Evolutionary conservation across 2,329 filamentous ascomycete species (phyloP), one percentile per base, ranked within the genome.

Genomic region (Trichoderma sp.): DNA sequence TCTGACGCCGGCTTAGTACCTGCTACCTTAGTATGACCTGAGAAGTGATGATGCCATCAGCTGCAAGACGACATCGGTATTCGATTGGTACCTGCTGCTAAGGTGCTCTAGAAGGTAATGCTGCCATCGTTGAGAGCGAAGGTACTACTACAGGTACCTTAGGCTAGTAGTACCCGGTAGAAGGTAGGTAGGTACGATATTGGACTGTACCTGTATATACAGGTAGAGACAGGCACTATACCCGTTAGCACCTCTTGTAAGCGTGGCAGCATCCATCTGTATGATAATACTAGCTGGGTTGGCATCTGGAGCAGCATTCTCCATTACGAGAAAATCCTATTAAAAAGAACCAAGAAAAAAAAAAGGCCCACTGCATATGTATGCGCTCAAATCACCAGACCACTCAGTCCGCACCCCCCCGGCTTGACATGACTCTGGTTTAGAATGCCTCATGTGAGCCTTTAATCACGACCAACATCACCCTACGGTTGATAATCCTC

Each of bases 341-440:
- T 15, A 39, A 39, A 50, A 35, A 29, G 34, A 15, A 29, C 27
- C 27, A 34, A 42, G 37, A 15, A n/a, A 42, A 42, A 29, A 54
- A 10, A 34, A 19, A 22, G 61, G 61, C 61, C 61, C 61, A 64
- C 61, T 50, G n/a, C 50, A 22, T 27, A 45, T 63, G 45, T 35
- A 63, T 64, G 61, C 61, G 50, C 39, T 50, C 61, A 56, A 52
- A 64, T 64, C 61, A 64, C 50, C 61, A 64, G 61, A 56, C 50
- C 61, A 56, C 59, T 48, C 48, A 48, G 35, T 42, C 32, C 19
- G 58, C 50, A 29, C 10, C 42, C 37, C 37, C 34, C 48, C 22
- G 52, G 60, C 12, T 32, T 32, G 50, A 15, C 60, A 54, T 45
- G 25, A 34, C 48, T 32, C 37, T 17, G 34, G 27, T 37, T 57